Base-by-base conservation (phyloP, 2,329 filamentous ascomycete species). In the Talaromyces verruculosus region DNA sequence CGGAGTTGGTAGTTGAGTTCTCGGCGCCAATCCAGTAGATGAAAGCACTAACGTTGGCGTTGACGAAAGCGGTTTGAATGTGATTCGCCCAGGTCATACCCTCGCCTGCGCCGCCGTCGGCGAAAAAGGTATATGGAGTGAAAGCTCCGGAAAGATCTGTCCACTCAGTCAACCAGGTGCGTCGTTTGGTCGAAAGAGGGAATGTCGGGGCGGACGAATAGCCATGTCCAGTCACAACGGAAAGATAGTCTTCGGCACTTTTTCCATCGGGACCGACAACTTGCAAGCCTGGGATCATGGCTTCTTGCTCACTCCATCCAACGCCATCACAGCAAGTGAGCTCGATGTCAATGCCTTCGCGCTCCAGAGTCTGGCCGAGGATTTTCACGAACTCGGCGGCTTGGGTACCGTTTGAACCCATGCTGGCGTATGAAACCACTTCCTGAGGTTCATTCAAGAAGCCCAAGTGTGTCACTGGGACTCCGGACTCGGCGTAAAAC, bases 61-160 rank as follows among this genome's bases (percentile, higher is more conserved):
- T 80, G 5, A 83, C 77, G 15, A 87, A 74, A 22, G 80, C 83
- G 37, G 78, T 78, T 72, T 83, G 82, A 53, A 87, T 81, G 68
- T 83, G 82, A 69, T 83, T 82, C 1, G 84, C 85, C 84, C 84
- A 87, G 2, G 83, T 85, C 69, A 84, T 76, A 6, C 84, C 85
- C 67, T 87, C 85, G 43, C 81, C 81, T 0, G 77, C 72, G 10
- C 78, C 81, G 53, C 84, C 83, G 67, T 71, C 77, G 0, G 69
- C 67, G 71, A 84, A 85, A 82, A 83, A 87, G 1, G 77, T 75
- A 3, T 43, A 59, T n/a, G 82, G 79, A 5, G 74, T 77, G 74
- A 78, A 83, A 4, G 71, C 73, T 11, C 78, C 79, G 62, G 82
- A 79, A 39, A 85, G 74, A 69, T 85, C 81, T 0, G 78, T 78